phyloP scores from a whole-genome alignment of 768 basidiomycete genomes.

The Lactarius deliciosus region DNA sequence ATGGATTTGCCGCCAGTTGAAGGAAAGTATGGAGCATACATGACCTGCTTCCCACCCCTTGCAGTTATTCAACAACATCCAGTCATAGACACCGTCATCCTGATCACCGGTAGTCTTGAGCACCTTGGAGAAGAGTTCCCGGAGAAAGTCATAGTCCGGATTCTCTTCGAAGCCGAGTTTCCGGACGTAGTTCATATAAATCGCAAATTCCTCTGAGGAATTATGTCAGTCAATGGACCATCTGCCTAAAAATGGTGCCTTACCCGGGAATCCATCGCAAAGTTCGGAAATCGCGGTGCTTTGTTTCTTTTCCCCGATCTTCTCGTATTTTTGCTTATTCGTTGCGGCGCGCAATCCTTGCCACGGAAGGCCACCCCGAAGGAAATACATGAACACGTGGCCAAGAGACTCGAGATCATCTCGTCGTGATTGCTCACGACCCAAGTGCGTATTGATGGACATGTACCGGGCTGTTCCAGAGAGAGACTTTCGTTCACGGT shows the following conservation, averaged over 20 bases:
- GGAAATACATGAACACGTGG: constrained; percentile 99
- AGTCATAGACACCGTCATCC: constrained; percentile 93
- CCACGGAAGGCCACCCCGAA: constrained; percentile 96
- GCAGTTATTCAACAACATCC: constrained; percentile 92
- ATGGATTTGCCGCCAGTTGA: constrained; percentile 2
- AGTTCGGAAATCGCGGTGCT: constrained; percentile 87
- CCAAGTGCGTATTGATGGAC: constrained; percentile 99
- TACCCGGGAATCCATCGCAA: constrained; percentile 96
- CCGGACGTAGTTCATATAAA: constrained; percentile 99
- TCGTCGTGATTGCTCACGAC: constrained; percentile 90
- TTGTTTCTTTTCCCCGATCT: constrained; percentile 99
- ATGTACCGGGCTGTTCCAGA: constrained; percentile 98
- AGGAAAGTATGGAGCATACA: constrained; percentile 47
- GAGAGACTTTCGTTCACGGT: constrained; percentile 94
- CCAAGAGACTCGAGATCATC: constrained; percentile 97
- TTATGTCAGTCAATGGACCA: constrained; percentile 9
- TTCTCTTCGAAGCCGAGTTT: constrained; percentile 97
- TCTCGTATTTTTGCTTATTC: constrained; percentile 99
- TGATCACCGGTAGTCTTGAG: constrained; percentile 83
- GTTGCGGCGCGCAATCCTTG: constrained; percentile 97
- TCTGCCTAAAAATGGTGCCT: constrained; percentile 32
- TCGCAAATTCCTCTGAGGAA: constrained; percentile 86
- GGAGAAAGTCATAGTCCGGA: constrained; percentile 96
- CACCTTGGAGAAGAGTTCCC: constrained; percentile 91
- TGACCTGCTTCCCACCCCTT: constrained; percentile 94